Percentiles rank a stretch among this genome's conserved stretches.
Evolutionary conservation across 495 filamentous ascomycete species (phyloP).

Genomic region (Penicillium dipodomyicola): DNA sequence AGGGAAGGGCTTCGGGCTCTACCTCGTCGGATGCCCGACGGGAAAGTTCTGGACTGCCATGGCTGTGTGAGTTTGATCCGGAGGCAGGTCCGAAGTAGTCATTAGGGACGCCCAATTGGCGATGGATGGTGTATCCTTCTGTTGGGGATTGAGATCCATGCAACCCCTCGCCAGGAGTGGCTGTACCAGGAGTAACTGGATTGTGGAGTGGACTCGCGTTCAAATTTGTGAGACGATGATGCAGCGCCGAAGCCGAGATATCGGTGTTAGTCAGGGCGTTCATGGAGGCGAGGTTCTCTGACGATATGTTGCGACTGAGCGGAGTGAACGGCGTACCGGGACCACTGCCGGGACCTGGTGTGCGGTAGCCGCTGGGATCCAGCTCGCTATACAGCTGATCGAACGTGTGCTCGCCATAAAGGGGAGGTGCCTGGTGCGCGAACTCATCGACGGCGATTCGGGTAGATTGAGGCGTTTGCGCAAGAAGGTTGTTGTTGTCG

Average conservation of each 20-base stretch:
- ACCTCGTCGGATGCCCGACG: slow-evolving; percentile 62
- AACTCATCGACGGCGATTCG: slow-evolving; percentile 37
- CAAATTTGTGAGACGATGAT: slow-evolving; percentile 61
- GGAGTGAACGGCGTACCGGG: slow-evolving; percentile 71
- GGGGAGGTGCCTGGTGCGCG: slow-evolving; percentile 68
- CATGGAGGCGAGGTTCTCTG: slow-evolving; percentile 71
- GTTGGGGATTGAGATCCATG: slow-evolving; percentile 21
- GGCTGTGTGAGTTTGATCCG: slow-evolving; percentile 39
- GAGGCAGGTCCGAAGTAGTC: slow-evolving; percentile 36
- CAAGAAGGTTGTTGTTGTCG: slow-evolving; percentile 69
- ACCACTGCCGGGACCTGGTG: slow-evolving; percentile 67
- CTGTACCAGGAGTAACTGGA: not conserved
- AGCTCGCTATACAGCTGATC: slow-evolving; percentile 88
- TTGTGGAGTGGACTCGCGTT: slow-evolving; percentile 32
- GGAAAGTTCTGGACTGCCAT: slow-evolving; percentile 42
- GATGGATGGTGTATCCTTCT: slow-evolving; percentile 27
- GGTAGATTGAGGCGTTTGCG: slow-evolving; percentile 45
- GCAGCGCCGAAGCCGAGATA: slow-evolving; percentile 55
- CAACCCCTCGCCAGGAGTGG: slow-evolving; percentile 21
- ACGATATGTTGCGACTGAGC: slow-evolving; percentile 72
- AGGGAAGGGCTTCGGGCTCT: slow-evolving; percentile 43
- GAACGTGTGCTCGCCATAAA: slow-evolving; percentile 81
- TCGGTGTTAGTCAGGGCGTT: slow-evolving; percentile 55
- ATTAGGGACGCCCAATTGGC: slow-evolving; percentile 29
- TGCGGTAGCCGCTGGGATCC: slow-evolving; percentile 71